A percentile compares a stretch with the other conserved stretches of the same genome.
phyloP scores from a whole-genome alignment of 371 early-diverging fungal genomes.

The Racocetra persica region DNA sequence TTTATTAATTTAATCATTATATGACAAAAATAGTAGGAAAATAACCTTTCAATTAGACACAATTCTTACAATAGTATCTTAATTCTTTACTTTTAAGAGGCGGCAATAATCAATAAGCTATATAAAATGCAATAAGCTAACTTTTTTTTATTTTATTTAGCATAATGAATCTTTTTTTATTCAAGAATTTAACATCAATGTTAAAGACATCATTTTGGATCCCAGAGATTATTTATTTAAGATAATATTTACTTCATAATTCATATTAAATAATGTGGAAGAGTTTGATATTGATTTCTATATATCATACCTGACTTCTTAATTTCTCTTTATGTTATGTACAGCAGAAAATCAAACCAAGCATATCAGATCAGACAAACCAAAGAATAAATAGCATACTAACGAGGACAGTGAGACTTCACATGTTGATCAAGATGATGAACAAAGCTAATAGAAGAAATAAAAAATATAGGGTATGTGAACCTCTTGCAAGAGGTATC shows the following conservation, averaged over 20 bases:
- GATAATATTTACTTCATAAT: neutral
- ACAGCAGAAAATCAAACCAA: constrained; percentile 31
- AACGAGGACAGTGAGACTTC: neutral
- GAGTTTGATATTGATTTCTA: neutral
- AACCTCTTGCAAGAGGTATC: too few relatives aligned
- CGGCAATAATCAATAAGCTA: too few relatives aligned
- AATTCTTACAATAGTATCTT: too few relatives aligned
- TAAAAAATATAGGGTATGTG: too few relatives aligned
- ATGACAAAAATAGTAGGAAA: too few relatives aligned
- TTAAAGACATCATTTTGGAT: constrained; percentile 71
- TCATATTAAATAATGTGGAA: neutral
- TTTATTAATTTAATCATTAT: too few relatives aligned
- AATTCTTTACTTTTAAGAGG: too few relatives aligned
- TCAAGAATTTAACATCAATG: constrained; percentile 52
- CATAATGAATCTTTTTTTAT: too few relatives aligned
- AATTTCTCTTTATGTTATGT: constrained; percentile 9
- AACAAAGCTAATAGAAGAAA: too few relatives aligned
- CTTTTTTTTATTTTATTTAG: too few relatives aligned
- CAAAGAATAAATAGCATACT: neutral
- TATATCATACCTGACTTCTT: constrained; percentile 1
- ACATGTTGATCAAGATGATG: constrained; percentile 28
- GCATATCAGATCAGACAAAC: neutral
- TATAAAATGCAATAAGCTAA: too few relatives aligned
- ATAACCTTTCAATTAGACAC: too few relatives aligned
- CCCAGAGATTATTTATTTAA: constrained; percentile 47